Evolutionary conservation across 192 early-diverging fungal genomes (phyloP).

Genomic region (Coemansia sp.): DNA sequence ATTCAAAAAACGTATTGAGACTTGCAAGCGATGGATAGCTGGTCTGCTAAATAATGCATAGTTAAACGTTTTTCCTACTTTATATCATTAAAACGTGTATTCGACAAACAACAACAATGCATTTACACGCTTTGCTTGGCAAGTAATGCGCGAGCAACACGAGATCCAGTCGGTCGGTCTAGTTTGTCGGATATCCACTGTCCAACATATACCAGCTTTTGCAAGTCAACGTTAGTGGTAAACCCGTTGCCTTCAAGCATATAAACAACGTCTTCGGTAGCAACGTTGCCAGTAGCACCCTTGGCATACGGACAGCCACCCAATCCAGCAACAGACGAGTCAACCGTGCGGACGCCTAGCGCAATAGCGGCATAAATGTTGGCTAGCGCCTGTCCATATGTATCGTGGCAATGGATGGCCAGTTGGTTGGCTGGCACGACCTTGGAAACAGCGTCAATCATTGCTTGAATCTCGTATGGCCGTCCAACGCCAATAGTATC

Average conservation of each 20-base stretch:
- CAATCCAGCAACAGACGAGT: constrained; percentile 88
- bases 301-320: constrained; percentile 96
- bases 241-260: constrained; percentile 85
- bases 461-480: constrained; percentile 60
- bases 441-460: constrained; percentile 70
- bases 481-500: constrained; percentile 96
- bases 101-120: not conserved
- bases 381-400: constrained; percentile 93
- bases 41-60: too few relatives aligned
- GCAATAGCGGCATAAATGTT: constrained; percentile 84
- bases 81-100: not conserved
- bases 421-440: constrained; percentile 73
- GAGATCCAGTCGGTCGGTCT: constrained; percentile 62
- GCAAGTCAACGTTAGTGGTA: constrained; percentile 76
- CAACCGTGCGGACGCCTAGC: constrained; percentile 87
- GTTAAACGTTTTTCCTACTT: too few relatives aligned
- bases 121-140: constrained; percentile 16
- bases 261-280: constrained; percentile 95
- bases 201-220: constrained; percentile 72
- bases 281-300: constrained; percentile 95
- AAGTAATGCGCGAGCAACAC: constrained; percentile 42
- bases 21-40: too few relatives aligned
- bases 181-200: constrained; percentile 85
- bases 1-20: too few relatives aligned
- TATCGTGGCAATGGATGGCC: constrained; percentile 96